These are phyloP conservation scores for Diplotaxis tenuifolia DNA, from an alignment of 345 rosid genomes.

Conservation along the genomic window DNA sequence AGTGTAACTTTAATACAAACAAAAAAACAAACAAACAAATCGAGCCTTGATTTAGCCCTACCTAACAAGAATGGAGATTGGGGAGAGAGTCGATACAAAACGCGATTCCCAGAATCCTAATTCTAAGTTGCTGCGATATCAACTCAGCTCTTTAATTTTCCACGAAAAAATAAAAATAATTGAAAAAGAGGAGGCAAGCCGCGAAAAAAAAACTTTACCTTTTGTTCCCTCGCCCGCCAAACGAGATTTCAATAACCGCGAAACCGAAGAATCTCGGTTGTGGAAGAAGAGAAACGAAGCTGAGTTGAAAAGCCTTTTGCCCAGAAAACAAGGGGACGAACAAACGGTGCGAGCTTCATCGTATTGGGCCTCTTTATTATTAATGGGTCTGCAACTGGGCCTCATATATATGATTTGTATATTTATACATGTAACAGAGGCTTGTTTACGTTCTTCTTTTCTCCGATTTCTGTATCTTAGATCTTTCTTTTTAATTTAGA, in stretches of 20 bases:
- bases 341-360: slow-evolving; percentile 10
- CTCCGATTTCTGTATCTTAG: neutral
- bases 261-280: slow-evolving; percentile 20
- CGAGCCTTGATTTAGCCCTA: slow-evolving; percentile 5
- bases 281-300: neutral
- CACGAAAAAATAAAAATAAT: neutral
- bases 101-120: slow-evolving; percentile 7
- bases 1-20: neutral
- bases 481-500: neutral
- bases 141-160: neutral
- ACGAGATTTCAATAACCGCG: slow-evolving; percentile 29
- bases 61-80: slow-evolving; percentile 2
- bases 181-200: neutral
- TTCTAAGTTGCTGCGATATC: neutral
- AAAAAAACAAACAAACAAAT: slow-evolving; percentile 2
- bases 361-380: neutral
- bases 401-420: neutral
- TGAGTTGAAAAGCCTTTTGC: neutral
- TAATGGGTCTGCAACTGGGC: neutral
- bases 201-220: slow-evolving; percentile 6
- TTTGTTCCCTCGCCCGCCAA: slow-evolving; percentile 27
- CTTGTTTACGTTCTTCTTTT: neutral
- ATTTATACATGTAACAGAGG: neutral
- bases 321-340: neutral
- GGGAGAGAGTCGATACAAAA: neutral